These are phyloP conservation scores for Pseudogymnoascus sp. DNA, from an alignment of 2,329 filamentous ascomycete species.

Conservation along the genomic window DNA sequence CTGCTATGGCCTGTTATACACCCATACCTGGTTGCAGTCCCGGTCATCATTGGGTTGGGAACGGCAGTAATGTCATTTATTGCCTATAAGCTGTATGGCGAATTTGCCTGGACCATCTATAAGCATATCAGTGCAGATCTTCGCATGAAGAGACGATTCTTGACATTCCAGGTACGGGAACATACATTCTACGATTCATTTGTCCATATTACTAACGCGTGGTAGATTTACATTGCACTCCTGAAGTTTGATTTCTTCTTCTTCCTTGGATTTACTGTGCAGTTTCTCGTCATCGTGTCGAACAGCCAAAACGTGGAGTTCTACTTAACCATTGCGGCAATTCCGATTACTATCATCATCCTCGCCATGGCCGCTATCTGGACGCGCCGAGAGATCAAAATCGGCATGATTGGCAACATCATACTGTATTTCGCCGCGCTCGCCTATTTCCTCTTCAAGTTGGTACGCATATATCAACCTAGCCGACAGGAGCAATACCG, in stretches of 20 bases:
- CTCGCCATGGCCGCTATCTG: constrained; percentile 78
- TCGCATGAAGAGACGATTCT: constrained; percentile 90
- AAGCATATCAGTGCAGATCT: constrained; percentile 98
- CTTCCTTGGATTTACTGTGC: constrained; percentile 96
- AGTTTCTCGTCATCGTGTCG: constrained; percentile 89
- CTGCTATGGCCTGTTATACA: constrained; percentile 61
- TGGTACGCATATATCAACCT: constrained; percentile 84
- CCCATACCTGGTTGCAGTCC: constrained; percentile 77
- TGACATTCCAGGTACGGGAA: constrained; percentile 77
- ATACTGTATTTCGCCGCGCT: constrained; percentile 81
- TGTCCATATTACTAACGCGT: constrained; percentile 1
- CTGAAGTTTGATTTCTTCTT: constrained; percentile 99
- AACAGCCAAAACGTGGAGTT: constrained; percentile 64
- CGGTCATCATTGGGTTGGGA: constrained; percentile 69
- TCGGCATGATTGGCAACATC: constrained; percentile 71
- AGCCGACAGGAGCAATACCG: constrained; percentile 53
- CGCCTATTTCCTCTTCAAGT: constrained; percentile 96
- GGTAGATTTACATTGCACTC: constrained; percentile 92
- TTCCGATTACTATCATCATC: constrained; percentile 85
- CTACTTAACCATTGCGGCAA: constrained; percentile 76
- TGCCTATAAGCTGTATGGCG: constrained; percentile 93
- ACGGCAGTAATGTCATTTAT: constrained; percentile 66
- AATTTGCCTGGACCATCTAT: constrained; percentile 98
- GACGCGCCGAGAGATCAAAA: constrained; percentile 71
- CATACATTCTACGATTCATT: not conserved